A percentile compares a stretch with the other conserved stretches of the same genome.
Conservation (phyloP, 176 grass and related monocot genomes). For the Carex kokanica region DNA sequence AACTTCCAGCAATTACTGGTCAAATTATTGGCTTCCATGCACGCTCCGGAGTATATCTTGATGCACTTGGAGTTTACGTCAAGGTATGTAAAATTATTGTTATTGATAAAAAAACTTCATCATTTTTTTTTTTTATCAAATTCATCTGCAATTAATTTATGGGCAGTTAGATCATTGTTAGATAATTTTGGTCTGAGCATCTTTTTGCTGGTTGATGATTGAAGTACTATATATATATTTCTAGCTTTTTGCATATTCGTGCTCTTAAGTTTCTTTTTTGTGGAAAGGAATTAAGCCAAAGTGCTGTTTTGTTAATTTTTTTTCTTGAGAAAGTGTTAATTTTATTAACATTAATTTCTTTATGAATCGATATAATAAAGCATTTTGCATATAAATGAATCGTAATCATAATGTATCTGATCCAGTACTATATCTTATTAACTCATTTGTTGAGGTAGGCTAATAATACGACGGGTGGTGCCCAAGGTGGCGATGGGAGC, state of each 20-base stretch:
- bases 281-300: no score
- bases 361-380: no score
- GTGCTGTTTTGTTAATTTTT: no score
- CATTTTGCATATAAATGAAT: neutral
- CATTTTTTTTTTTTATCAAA: neutral
- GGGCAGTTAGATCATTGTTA: no score
- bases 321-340: no score
- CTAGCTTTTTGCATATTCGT: no score
- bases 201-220: no score
- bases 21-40: slow-evolving; percentile 53
- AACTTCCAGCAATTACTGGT: slow-evolving; percentile 30
- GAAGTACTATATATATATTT: no score
- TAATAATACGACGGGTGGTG: neutral
- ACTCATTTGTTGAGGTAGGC: neutral
- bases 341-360: no score
- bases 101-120: neutral
- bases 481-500: neutral
- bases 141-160: no score
- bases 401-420: neutral
- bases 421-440: neutral
- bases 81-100: neutral
- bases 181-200: no score
- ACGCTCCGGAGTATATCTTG: slow-evolving; percentile 33
- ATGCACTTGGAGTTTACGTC: slow-evolving; percentile 43
- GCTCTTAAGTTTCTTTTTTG: no score